Percentiles rank a stretch among this genome's conserved stretches.
Conservation (phyloP, 176 grass and related monocot species). For the Oryza nivara region DNA sequence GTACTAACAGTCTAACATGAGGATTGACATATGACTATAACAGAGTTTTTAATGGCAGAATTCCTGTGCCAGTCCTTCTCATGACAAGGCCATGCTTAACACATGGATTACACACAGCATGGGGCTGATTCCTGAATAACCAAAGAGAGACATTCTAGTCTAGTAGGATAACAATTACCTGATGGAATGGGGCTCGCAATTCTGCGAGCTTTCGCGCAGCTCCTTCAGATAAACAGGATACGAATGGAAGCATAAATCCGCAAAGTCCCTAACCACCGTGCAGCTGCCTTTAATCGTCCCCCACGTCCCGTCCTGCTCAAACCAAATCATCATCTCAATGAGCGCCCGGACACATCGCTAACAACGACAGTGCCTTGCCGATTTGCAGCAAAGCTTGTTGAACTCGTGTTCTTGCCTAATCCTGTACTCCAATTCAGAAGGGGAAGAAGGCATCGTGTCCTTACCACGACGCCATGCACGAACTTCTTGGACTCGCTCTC, state of each 20-base stretch:
- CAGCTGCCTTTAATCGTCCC: constrained; percentile 92
- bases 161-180: constrained; percentile 54
- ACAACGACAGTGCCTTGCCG: not conserved
- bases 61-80: not conserved
- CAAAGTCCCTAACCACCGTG: constrained; percentile 92
- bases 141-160: not conserved
- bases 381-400: not conserved
- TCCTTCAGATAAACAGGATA: constrained; percentile 79
- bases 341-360: not conserved
- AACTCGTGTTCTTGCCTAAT: not conserved
- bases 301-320: constrained; percentile 88
- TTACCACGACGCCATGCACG: constrained; percentile 76
- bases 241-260: constrained; percentile 79
- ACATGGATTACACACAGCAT: not conserved
- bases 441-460: not conserved
- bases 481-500: constrained; percentile 77
- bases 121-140: constrained; percentile 29
- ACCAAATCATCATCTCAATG: constrained; percentile 29
- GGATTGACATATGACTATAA: not conserved
- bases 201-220: constrained; percentile 57
- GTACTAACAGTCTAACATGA: constrained; percentile 12
- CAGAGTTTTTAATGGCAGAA: not conserved
- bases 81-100: constrained; percentile 33
- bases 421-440: not conserved
- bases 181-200: constrained; percentile 66